These are phyloP conservation scores for Yarrowia alimentaria DNA, from an alignment of 805 yeast genomes.

Conservation along the genomic window DNA sequence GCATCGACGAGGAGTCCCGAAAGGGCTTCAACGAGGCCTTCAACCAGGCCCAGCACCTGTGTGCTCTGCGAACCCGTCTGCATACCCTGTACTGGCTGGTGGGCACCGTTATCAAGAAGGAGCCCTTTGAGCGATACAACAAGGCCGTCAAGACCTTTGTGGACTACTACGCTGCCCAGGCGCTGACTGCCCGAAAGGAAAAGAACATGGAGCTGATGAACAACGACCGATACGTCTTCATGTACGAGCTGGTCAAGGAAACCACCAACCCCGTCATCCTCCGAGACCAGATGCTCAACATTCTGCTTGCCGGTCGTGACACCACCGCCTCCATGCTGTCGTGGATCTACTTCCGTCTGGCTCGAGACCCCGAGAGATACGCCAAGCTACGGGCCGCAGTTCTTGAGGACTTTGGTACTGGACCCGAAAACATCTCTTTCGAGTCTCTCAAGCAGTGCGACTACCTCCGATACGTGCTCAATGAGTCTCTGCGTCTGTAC, in stretches of 20 bases:
- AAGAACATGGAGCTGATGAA: slow-evolving; percentile 31
- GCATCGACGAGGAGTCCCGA: slow-evolving; percentile 31
- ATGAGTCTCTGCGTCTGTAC: slow-evolving; percentile 51
- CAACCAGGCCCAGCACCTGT: slow-evolving; percentile 31
- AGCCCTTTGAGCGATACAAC: slow-evolving; percentile 40
- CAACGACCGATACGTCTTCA: slow-evolving; percentile 47
- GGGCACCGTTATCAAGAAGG: slow-evolving; percentile 24
- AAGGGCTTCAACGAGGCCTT: slow-evolving; percentile 31
- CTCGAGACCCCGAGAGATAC: slow-evolving; percentile 41
- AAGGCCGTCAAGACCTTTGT: slow-evolving; percentile 40
- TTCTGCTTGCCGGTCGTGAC: slow-evolving; percentile 55
- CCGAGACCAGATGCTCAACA: slow-evolving; percentile 52
- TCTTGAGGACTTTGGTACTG: slow-evolving; percentile 41
- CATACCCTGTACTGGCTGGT: slow-evolving; percentile 33
- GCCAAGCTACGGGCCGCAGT: slow-evolving; percentile 43
- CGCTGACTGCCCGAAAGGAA: slow-evolving; percentile 36
- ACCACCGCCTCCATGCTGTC: slow-evolving; percentile 54
- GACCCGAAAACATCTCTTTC: slow-evolving; percentile 41
- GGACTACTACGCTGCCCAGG: slow-evolving; percentile 44
- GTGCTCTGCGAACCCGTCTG: slow-evolving; percentile 30
- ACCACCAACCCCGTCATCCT: slow-evolving; percentile 49
- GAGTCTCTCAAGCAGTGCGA: slow-evolving; percentile 50
- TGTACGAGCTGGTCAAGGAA: slow-evolving; percentile 50
- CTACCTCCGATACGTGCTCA: slow-evolving; percentile 48
- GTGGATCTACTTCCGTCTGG: slow-evolving; percentile 47